Conservation (phyloP, 768 basidiomycete genomes). For the Lentinus tigrinus region DNA sequence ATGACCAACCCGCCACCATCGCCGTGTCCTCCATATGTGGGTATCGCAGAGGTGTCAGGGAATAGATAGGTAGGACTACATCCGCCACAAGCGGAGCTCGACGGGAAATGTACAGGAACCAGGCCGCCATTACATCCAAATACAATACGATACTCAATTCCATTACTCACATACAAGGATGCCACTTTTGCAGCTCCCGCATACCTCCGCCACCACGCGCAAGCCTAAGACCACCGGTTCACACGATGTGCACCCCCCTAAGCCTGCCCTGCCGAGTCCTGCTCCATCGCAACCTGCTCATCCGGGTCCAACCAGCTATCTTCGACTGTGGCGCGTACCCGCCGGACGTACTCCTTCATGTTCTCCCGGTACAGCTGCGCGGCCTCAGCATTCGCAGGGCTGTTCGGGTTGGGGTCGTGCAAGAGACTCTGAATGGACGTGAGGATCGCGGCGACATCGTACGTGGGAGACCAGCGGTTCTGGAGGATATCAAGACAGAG, state of each 20-base stretch:
- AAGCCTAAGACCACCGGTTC: not conserved
- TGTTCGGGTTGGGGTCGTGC: slow-evolving; percentile 98
- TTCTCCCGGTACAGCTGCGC: slow-evolving; percentile 96
- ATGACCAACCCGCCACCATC: too few species aligned
- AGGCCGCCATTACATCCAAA: not conserved
- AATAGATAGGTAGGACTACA: too few species aligned
- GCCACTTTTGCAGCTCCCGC: not conserved
- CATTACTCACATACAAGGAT: not conserved
- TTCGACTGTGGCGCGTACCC: slow-evolving; percentile 92
- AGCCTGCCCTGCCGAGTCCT: slow-evolving; percentile 23
- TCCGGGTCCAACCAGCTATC: slow-evolving; percentile 88
- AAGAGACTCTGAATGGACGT: slow-evolving; percentile 94
- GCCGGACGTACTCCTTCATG: slow-evolving; percentile 95
- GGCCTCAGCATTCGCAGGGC: slow-evolving; percentile 97
- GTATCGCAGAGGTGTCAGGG: too few species aligned
- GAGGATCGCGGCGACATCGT: slow-evolving; percentile 97
- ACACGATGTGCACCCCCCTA: not conserved
- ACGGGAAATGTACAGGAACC: not conserved
- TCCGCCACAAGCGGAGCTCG: too few species aligned
- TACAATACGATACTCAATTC: not conserved
- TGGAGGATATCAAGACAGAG: slow-evolving; percentile 98
- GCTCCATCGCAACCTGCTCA: slow-evolving; percentile 61
- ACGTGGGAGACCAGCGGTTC: slow-evolving; percentile 98
- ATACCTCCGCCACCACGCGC: not conserved
- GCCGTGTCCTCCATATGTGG: too few species aligned